Evolutionary conservation across 768 basidiomycete genomes (phyloP), one percentile per base, ranked within the genome.

Genomic region (Boletales sp.): DNA sequence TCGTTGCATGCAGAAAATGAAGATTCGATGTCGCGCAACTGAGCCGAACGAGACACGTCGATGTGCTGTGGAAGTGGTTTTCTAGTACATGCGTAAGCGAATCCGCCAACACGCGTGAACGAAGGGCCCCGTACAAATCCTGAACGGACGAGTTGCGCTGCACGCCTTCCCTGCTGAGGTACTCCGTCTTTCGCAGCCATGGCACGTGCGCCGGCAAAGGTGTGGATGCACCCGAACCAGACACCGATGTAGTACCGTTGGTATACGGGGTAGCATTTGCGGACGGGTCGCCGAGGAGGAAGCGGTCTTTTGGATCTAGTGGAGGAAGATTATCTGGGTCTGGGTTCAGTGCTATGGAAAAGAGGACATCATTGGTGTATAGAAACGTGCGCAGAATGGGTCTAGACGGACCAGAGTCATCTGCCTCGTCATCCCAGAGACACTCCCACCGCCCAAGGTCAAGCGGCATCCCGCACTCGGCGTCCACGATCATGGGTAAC

Each of bases 401-500:
- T 28, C 7, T 53, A 72, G 72, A 55, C 56, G 44, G 44, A 87
- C 90, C 73, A 46, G 80, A 76, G 68, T 86, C 81, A 62, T 85
- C 79, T 3, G 77, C 87, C 38, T 82, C 82, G 53, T 91, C 88
- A 44, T 87, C 83, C 90, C 88, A 94, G 15, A 95, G 70, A 33
- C 81, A 86, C 48, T 87, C 85, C 78, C 84, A 94, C 48, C 78
- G 80, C 15, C 87, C 86, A 41, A 95, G 72, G 65, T 98, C 91
- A 21, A 99, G 70, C 0, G 94, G 94, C 94, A 99, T 94, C 0
- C 96, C 96, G 57, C 86, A 87, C 66, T 99, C 96, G 1, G 90
- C 91, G 59, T 99, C 96, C 2, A 97, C 87, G 56, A 98, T 87
- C 91, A 98, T 94, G 0, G 96, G 95, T 17, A 96, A 66, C 0